Percentiles rank a stretch among this genome's conserved stretches.
Evolutionary conservation across 148 eudicot species (phyloP).

Genomic region (Fagopyrum esculentum): DNA sequence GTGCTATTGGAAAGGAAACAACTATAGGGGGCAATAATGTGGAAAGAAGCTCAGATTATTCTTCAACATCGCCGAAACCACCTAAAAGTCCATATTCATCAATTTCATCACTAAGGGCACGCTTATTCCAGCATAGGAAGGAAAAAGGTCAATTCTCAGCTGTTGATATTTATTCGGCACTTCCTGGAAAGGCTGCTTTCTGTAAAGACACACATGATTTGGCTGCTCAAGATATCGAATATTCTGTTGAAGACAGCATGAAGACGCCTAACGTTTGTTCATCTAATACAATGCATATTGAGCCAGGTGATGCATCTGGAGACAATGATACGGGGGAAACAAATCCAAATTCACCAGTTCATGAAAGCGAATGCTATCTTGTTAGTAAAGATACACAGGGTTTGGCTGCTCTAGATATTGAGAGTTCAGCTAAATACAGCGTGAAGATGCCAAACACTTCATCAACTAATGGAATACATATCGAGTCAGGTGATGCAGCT

Average conservation of each 20-base stretch:
- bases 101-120: slow-evolving; percentile 40
- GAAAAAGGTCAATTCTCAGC: slow-evolving; percentile 41
- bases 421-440: background rate
- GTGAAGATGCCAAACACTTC: background rate
- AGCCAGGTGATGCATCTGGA: background rate
- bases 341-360: background rate
- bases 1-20: slow-evolving; percentile 21
- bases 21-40: slow-evolving; percentile 14
- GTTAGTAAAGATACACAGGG: background rate
- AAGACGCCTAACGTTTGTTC: background rate
- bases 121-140: slow-evolving; percentile 28
- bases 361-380: background rate
- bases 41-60: slow-evolving; percentile 19
- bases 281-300: background rate
- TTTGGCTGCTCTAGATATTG: background rate
- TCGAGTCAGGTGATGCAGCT: slow-evolving; percentile 1
- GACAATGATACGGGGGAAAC: background rate
- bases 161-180: slow-evolving; percentile 26
- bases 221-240: background rate
- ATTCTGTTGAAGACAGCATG: slow-evolving; percentile 1
- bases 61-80: slow-evolving; percentile 32
- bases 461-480: background rate
- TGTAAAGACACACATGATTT: background rate
- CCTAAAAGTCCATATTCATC: slow-evolving; percentile 60
- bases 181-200: slow-evolving; percentile 15